Conservation (phyloP, 2,329 filamentous ascomycete genomes). For the Bipolaris cookei region DNA sequence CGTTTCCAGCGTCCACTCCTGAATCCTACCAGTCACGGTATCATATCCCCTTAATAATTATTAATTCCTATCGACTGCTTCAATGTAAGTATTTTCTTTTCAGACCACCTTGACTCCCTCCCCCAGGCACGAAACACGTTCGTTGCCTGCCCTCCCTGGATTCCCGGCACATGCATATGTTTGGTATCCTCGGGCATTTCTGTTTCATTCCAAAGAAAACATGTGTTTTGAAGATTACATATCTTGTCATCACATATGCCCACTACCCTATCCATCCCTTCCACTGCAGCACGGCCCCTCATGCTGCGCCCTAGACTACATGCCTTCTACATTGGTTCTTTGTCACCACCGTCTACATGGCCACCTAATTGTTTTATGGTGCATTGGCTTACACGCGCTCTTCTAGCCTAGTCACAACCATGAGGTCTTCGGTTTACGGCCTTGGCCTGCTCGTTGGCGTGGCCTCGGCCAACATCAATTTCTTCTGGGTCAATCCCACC, state of each 20-base stretch:
- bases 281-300: background rate
- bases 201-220: too few species aligned
- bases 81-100: conserved; percentile 20
- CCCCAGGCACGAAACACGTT: too few species aligned
- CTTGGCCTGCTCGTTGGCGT: conserved; percentile 45
- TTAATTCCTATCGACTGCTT: conserved; percentile 12
- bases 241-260: conserved; percentile 9
- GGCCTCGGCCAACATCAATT: conserved; percentile 57
- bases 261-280: conserved; percentile 2
- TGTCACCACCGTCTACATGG: background rate
- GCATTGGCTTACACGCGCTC: conserved; percentile 23
- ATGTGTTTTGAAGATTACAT: background rate
- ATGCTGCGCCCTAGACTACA: background rate
- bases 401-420: conserved; percentile 24
- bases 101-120: background rate
- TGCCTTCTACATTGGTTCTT: background rate
- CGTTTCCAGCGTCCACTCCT: conserved; percentile 27
- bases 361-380: background rate
- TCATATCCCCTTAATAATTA: conserved; percentile 5
- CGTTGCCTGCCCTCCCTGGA: too few species aligned
- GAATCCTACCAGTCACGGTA: background rate
- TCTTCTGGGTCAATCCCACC: conserved; percentile 54
- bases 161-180: too few species aligned
- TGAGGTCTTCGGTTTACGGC: conserved; percentile 41
- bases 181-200: too few species aligned